These are phyloP conservation scores for Macaranga tanarius DNA, from an alignment of 441 rosid species.

Conservation along the genomic window DNA sequence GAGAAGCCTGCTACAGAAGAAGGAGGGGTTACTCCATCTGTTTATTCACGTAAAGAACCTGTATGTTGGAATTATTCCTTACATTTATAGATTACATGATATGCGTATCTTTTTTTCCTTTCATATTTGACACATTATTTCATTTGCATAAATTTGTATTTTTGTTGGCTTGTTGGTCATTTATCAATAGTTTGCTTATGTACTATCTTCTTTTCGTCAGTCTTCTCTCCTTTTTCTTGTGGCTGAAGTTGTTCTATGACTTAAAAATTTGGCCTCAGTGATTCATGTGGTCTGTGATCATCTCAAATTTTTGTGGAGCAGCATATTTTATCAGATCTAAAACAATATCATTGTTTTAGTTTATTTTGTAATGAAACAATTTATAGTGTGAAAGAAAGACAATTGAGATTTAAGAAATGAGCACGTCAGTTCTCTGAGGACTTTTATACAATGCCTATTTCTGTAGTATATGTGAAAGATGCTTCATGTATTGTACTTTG, in stretches of 20 bases:
- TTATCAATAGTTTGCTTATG: not conserved
- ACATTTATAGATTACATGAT: conserved; percentile 12
- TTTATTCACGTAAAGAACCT: conserved; percentile 98
- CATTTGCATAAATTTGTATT: conserved; percentile 12
- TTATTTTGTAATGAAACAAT: not conserved
- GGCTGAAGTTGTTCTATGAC: not conserved
- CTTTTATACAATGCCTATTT: not conserved
- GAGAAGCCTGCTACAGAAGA: conserved; percentile 98
- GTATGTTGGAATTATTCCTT: conserved; percentile 50
- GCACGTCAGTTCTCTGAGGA: not conserved
- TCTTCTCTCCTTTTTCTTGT: not conserved
- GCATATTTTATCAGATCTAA: not conserved
- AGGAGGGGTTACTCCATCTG: conserved; percentile 89
- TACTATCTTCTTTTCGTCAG: not conserved
- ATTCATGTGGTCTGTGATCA: not conserved
- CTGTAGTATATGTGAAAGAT: not conserved
- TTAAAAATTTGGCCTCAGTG: not conserved
- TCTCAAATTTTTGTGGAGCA: not conserved
- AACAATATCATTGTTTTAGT: not conserved
- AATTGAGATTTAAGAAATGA: not conserved
- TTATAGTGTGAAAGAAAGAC: not conserved
- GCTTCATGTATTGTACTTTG: not conserved
- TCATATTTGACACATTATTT: conserved; percentile 1
- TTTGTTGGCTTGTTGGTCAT: conserved; percentile 17
- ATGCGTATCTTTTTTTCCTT: not conserved